Base-by-base conservation (phyloP, 371 early-diverging fungal genomes). In the Umbelopsis sp. region DNA sequence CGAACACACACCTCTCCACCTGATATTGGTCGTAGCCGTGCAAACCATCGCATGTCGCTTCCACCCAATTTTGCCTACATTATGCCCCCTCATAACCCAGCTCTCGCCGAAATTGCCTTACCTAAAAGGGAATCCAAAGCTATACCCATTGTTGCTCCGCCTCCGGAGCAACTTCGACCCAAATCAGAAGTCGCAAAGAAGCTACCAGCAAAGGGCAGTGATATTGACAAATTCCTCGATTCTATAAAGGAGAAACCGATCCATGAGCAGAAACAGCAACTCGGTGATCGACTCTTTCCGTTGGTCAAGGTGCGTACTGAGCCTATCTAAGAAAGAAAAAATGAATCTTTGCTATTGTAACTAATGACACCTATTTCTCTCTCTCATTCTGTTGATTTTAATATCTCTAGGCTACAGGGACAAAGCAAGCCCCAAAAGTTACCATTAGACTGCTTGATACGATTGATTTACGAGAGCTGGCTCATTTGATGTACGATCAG, bases 371-470 rank as follows among this genome's bases (percentile, higher is more conserved):
- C 22, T 22, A 22, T 22, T 22, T 22, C 22, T 22, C 22, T 38
- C 10, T 38, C 10, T 38, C 10, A n/a, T n/a, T 38, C 10, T 38
- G 38, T 38, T 66, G 20, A 44, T 8, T 18, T 12, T 50, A 24
- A 6, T 35, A 20, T 52, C 6, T 24, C 4, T 65, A 80, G 81
- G 75, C 75, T 11, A 78, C 79, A 32, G 80, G 80, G 20, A 72
- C 74, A 29, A 79, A 72, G 25, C 74, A 70, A 41, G 79, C 83
- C 22, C 79, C 79, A 22, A 82, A 82, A 62, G 72, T 82, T 41
- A 82, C 83, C 25, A 82, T 82, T 37, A 66, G 67, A 63, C 69
- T 82, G 52, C 65, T 82, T 65, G 83, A 82, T 66, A 77, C 80
- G 14, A 66, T 80, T 35, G 76, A 80, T 50, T 71, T 80, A 41